Evolutionary conservation across 345 rosid genomes (phyloP).

Genomic region (Bruguiera sexangula): DNA sequence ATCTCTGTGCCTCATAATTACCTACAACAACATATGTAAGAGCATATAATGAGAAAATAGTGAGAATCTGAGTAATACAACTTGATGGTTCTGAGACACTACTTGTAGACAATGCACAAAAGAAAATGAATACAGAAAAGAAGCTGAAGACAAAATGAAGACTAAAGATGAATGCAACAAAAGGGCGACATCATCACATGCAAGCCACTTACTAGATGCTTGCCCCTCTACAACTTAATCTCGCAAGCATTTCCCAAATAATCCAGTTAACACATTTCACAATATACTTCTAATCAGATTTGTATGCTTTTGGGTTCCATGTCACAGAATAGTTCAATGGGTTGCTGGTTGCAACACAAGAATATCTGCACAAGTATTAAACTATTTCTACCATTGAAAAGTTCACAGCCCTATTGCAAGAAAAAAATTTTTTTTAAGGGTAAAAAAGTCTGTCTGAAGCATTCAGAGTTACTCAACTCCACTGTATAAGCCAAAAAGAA

Average conservation of each 20-base stretch:
- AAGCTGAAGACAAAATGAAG: background rate
- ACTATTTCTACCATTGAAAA: background rate
- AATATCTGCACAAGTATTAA: background rate
- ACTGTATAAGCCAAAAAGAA: background rate
- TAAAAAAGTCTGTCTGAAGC: background rate
- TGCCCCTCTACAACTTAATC: background rate
- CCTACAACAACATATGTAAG: slow-evolving; percentile 38
- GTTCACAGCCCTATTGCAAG: no score
- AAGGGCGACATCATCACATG: background rate
- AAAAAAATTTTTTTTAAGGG: background rate
- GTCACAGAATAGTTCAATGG: background rate
- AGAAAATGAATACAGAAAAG: background rate
- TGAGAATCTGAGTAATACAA: background rate
- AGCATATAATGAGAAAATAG: slow-evolving; percentile 4
- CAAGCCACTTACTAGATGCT: background rate
- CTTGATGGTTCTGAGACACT: background rate
- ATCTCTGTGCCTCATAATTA: slow-evolving; percentile 82
- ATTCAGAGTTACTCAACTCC: background rate
- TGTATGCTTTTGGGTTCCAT: background rate
- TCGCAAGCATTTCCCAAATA: background rate
- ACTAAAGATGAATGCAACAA: background rate
- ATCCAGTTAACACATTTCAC: background rate
- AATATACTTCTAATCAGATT: background rate
- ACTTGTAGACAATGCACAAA: background rate
- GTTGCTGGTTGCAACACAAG: background rate